Percentiles rank a stretch among this genome's conserved stretches.
Evolutionary conservation across 345 rosid genomes (phyloP).

Genomic region (Populus nigra): DNA sequence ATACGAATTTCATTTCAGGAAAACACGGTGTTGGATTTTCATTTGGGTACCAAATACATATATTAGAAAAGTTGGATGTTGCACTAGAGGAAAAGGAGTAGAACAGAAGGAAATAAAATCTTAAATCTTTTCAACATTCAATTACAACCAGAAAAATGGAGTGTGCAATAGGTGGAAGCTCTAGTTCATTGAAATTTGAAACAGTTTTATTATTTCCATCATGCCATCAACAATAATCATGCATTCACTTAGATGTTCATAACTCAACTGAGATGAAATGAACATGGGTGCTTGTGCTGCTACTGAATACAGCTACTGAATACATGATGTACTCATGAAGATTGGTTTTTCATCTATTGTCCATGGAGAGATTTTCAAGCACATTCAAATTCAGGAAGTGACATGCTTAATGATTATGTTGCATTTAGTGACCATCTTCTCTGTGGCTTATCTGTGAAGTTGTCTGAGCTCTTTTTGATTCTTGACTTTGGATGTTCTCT

Average conservation of each 20-base stretch:
- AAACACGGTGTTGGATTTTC: neutral
- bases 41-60: neutral
- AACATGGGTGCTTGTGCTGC: neutral
- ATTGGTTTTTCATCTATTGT: constrained; percentile 8
- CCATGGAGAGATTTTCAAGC: constrained; percentile 31
- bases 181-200: neutral
- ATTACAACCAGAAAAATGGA: neutral
- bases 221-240: neutral
- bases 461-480: constrained; percentile 8
- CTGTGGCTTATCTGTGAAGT: constrained; percentile 5
- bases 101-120: neutral
- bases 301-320: neutral
- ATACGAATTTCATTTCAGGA: no score
- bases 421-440: neutral
- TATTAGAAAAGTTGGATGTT: neutral
- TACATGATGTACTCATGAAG: neutral
- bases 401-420: constrained; percentile 17
- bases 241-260: neutral
- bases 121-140: neutral
- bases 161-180: neutral
- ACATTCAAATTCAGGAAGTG: constrained; percentile 19
- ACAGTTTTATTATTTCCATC: neutral
- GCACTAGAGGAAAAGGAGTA: neutral
- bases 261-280: neutral
- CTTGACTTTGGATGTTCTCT: constrained; percentile 2